These are phyloP conservation scores for Spathaspora sp. DNA, from an alignment of 805 yeast species.

Conservation along the genomic window DNA sequence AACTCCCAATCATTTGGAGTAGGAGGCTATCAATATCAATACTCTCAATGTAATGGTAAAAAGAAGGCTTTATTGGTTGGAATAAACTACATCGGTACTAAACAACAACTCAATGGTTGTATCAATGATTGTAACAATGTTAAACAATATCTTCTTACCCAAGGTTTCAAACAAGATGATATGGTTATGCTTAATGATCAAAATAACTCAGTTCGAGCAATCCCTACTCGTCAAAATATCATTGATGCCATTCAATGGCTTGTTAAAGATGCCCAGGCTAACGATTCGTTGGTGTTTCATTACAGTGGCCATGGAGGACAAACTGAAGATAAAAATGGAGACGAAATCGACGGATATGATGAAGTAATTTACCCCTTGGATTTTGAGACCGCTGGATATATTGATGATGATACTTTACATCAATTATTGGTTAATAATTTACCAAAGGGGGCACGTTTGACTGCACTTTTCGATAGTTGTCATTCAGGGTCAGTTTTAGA, in stretches of 20 bases:
- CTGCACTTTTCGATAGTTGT: slow-evolving; percentile 81
- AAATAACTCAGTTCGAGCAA: slow-evolving; percentile 39
- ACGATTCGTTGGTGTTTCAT: slow-evolving; percentile 77
- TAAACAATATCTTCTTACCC: slow-evolving; percentile 36
- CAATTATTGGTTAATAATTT: slow-evolving; percentile 65
- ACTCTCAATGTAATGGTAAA: slow-evolving; percentile 67
- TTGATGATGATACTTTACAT: slow-evolving; percentile 74
- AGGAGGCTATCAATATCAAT: slow-evolving; percentile 42
- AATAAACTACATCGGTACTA: slow-evolving; percentile 68
- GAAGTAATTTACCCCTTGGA: slow-evolving; percentile 74
- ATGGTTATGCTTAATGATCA: slow-evolving; percentile 63
- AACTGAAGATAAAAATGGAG: slow-evolving; percentile 64
- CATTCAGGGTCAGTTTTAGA: slow-evolving; percentile 84
- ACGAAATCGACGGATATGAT: slow-evolving; percentile 71
- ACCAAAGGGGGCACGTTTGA: slow-evolving; percentile 69
- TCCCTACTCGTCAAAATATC: slow-evolving; percentile 71
- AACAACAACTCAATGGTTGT: slow-evolving; percentile 66
- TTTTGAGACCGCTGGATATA: slow-evolving; percentile 61
- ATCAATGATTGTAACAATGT: slow-evolving; percentile 70
- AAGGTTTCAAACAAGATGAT: slow-evolving; percentile 51
- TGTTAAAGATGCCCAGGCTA: slow-evolving; percentile 66
- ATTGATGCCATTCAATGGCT: slow-evolving; percentile 81
- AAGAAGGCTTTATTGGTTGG: slow-evolving; percentile 77
- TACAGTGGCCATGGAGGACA: slow-evolving; percentile 88
- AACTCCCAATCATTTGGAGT: slow-evolving; percentile 15